Evolutionary conservation across 768 basidiomycete species (phyloP), one percentile per base, ranked within the genome.

Genomic region (Hypholoma fasciculare): DNA sequence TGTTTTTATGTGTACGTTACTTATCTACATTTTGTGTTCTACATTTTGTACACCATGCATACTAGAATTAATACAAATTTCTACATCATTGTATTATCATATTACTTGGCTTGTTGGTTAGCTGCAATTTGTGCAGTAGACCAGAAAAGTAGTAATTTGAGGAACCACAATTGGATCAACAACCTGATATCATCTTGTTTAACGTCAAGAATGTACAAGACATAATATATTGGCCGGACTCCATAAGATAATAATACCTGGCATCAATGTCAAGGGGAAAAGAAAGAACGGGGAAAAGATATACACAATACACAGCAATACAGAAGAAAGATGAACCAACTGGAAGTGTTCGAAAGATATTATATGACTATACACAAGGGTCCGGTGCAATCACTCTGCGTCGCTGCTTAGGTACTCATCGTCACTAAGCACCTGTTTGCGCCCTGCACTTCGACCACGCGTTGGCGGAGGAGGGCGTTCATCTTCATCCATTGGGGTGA

Each of bases 401-500:
- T 92, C 90, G 61, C 87, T 89, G 26, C 89, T 89, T 67, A 90
- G 73, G 68, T 87, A 86, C 68, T 85, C 83, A 56, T 83, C 81
- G 52, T 92, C 90, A 62, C 89, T 91, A 71, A 91, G 74, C 51
- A 92, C 81, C 71, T 88, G 87, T 69, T 86, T 90, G 61, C 89
- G 79, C 30, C 82, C 84, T 17, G 78, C 75, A 67, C 85, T 88
- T 56, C 82, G 74, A 38, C 86, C 82, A 14, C 83, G 72, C 3
- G 71, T 71, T 4, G 79, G 81, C 9, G 83, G 79, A 4, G 83
- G 79, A 27, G 82, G 84, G 44, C 85, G 82, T 47, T 88, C 87
- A 58, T 92, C 90, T 60, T 92, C 90, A 47, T 91, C 90, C 87
- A 92, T 88, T 1, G 89, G 89, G 6, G 88, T 90, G 61, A 90